Evolutionary conservation across 305 asterid species (phyloP).

Genomic region (Fraxinus sp.): DNA sequence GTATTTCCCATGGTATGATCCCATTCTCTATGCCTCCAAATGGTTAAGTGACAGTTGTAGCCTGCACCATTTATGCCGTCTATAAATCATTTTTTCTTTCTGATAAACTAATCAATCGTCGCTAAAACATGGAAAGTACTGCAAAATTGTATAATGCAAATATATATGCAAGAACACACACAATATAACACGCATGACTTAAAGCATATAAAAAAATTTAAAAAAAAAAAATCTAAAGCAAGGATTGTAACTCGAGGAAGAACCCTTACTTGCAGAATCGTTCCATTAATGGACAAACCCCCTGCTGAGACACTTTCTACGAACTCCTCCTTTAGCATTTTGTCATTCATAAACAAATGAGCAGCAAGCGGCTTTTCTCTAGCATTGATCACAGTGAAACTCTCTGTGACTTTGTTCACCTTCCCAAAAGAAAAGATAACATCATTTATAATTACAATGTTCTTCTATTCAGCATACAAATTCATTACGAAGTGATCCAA

Average conservation of each 20-base stretch:
- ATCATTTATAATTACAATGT: neutral
- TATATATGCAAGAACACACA: neutral
- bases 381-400: conserved; percentile 50
- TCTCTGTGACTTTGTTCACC: conserved; percentile 67
- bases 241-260: neutral
- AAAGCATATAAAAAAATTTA: neutral
- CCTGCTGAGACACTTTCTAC: conserved; percentile 65
- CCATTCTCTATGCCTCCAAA: neutral
- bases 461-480: neutral
- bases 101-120: neutral
- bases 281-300: conserved; percentile 63
- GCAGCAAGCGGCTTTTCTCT: conserved; percentile 90
- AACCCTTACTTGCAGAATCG: conserved; percentile 56
- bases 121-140: neutral
- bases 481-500: neutral
- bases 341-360: conserved; percentile 66
- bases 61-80: conserved; percentile 28
- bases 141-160: neutral
- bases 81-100: neutral
- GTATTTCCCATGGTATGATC: neutral
- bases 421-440: conserved; percentile 26
- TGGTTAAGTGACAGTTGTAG: conserved; percentile 32
- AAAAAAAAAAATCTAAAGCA: neutral
- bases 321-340: conserved; percentile 68
- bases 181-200: neutral